A percentile compares a stretch with the other conserved stretches of the same genome.
These are phyloP conservation scores for Clarireedia monteithiana DNA, from an alignment of 2,329 filamentous ascomycete species.

Conservation along the genomic window DNA sequence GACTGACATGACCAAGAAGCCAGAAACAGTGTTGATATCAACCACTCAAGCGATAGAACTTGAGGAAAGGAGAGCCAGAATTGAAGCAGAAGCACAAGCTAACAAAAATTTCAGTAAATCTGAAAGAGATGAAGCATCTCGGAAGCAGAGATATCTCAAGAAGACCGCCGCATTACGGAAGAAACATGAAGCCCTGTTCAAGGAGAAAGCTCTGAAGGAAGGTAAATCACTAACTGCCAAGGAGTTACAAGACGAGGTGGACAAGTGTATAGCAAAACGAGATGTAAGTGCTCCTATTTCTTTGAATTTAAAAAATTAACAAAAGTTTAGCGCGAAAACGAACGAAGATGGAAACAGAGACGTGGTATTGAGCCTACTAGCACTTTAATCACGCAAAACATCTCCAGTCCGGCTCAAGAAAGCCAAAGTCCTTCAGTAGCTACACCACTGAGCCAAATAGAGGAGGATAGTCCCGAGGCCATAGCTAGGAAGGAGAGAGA, in stretches of 20 bases:
- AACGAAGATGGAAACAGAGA: not conserved
- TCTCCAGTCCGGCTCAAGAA: too few species aligned
- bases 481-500: not conserved
- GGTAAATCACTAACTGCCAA: not conserved
- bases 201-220: not conserved
- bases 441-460: not conserved
- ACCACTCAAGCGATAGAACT: not conserved
- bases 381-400: not conserved
- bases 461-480: not conserved
- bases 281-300: not conserved
- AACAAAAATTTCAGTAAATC: not conserved
- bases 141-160: not conserved
- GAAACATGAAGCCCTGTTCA: not conserved
- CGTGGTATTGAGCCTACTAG: not conserved
- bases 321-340: not conserved
- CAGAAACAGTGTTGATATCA: not conserved
- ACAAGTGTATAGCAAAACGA: slow-evolving; percentile 6
- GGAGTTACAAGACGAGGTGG: slow-evolving; percentile 1
- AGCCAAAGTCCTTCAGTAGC: not conserved
- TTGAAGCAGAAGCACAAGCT: not conserved
- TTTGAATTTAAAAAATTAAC: not conserved
- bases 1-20: not conserved
- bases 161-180: not conserved
- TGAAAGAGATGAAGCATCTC: not conserved
- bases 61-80: not conserved